These are phyloP conservation scores for Aspergillus glaucus DNA, from an alignment of 2,329 filamentous ascomycete species.

Conservation along the genomic window DNA sequence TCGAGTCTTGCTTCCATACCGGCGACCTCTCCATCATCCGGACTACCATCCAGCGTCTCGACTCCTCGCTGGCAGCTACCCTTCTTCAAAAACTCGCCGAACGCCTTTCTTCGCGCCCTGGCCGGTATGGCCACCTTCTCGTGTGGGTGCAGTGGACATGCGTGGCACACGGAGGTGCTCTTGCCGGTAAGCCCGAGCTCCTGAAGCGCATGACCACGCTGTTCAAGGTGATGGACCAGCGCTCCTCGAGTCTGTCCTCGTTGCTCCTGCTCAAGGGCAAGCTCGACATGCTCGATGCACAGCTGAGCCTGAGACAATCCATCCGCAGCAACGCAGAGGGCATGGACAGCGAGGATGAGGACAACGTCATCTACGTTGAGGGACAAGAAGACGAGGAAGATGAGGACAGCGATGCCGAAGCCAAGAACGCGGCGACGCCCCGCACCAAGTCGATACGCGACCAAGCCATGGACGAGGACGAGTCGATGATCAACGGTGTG, in stretches of 20 bases:
- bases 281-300: conserved; percentile 85
- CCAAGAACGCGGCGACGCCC: conserved; percentile 19
- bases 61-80: conserved; percentile 71
- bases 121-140: conserved; percentile 83
- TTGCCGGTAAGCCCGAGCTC: conserved; percentile 79
- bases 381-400: conserved; percentile 60
- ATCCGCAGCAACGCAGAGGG: conserved; percentile 50
- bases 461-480: conserved; percentile 36
- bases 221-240: conserved; percentile 80
- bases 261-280: conserved; percentile 88
- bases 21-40: conserved; percentile 71
- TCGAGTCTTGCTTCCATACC: conserved; percentile 86
- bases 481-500: conserved; percentile 36
- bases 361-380: conserved; percentile 80
- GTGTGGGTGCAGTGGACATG: conserved; percentile 95
- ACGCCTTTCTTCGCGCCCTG: conserved; percentile 77
- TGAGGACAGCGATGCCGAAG: conserved; percentile 28
- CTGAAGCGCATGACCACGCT: conserved; percentile 70
- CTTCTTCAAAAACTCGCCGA: conserved; percentile 81
- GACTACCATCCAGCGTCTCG: conserved; percentile 82
- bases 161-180: conserved; percentile 82
- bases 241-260: conserved; percentile 73
- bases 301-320: conserved; percentile 71
- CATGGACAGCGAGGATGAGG: conserved; percentile 54
- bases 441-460: conserved; percentile 33